Conservation (phyloP, 371 early-diverging fungal genomes). For the Coemansia sp. region DNA sequence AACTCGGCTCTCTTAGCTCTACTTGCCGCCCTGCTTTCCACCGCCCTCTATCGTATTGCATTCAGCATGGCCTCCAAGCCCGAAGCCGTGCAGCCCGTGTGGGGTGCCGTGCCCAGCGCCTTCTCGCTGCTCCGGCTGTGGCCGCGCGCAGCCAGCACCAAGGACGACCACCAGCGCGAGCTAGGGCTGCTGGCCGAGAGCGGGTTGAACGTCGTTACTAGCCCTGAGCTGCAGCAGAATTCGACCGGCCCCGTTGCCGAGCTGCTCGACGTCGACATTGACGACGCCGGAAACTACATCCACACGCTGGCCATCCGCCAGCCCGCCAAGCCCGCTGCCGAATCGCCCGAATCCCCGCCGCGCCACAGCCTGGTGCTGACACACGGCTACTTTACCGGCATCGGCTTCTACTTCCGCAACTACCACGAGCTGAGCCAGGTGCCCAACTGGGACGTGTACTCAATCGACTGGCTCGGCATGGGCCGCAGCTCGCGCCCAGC, state of each 20-base stretch:
- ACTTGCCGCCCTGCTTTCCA: background rate
- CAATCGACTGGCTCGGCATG: conserved; percentile 92
- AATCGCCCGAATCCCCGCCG: background rate
- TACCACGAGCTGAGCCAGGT: conserved; percentile 66
- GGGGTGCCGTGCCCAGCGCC: conserved; percentile 6
- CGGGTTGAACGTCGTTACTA: conserved; percentile 12
- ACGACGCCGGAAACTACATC: conserved; percentile 38
- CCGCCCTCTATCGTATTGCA: background rate
- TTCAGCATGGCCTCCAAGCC: conserved; percentile 2
- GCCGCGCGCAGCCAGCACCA: conserved; percentile 18
- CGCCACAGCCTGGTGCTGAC: conserved; percentile 68
- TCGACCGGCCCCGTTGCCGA: conserved; percentile 6
- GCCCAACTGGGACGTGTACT: conserved; percentile 69
- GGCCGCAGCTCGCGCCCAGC: conserved; percentile 76
- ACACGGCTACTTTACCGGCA: conserved; percentile 92
- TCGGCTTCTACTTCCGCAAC: conserved; percentile 89
- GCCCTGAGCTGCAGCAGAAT: too few relatives aligned
- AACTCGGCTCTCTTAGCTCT: background rate
- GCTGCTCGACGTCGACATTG: conserved; percentile 41
- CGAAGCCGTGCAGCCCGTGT: conserved; percentile 4
- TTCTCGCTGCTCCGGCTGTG: conserved; percentile 22
- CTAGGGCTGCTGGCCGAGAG: conserved; percentile 26
- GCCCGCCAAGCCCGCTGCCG: background rate
- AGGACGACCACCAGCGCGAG: conserved; percentile 24
- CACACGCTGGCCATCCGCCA: conserved; percentile 44